phyloP scores from a whole-genome alignment of 805 yeast genomes.

The Saccharomycopsis vini region DNA sequence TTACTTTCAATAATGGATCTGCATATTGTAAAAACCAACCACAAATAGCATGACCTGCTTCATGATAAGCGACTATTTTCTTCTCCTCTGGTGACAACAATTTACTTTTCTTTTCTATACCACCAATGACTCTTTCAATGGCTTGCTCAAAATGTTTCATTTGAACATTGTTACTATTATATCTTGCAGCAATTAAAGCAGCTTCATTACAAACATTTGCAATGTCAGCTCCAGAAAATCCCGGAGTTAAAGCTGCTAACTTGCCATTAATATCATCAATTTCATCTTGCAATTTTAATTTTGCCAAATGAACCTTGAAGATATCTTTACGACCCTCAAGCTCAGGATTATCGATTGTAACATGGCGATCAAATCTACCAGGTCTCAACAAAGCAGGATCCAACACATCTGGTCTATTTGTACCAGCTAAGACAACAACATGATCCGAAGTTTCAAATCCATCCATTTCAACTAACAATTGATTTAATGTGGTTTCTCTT shows the following conservation, averaged over 20 bases:
- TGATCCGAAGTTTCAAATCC: constrained; percentile 85
- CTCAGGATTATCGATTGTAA: constrained; percentile 79
- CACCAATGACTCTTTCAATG: constrained; percentile 89
- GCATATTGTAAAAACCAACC: constrained; percentile 89
- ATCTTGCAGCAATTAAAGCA: constrained; percentile 85
- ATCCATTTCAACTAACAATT: constrained; percentile 90
- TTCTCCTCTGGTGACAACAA: constrained; percentile 75
- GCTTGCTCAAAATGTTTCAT: constrained; percentile 81
- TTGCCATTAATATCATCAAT: constrained; percentile 53
- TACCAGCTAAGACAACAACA: constrained; percentile 90
- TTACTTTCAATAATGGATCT: constrained; percentile 86
- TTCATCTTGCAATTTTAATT: constrained; percentile 41
- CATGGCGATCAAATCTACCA: constrained; percentile 89
- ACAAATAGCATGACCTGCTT: constrained; percentile 94
- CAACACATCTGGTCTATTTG: constrained; percentile 84
- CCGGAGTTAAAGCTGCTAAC: constrained; percentile 87
- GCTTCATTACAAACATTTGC: constrained; percentile 94
- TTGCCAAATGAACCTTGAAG: constrained; percentile 67
- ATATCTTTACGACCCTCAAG: constrained; percentile 83
- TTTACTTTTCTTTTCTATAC: constrained; percentile 79
- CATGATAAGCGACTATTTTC: constrained; percentile 84
- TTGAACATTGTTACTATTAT: constrained; percentile 50
- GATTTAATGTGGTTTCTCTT: constrained; percentile 88
- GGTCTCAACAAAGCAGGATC: constrained; percentile 90
- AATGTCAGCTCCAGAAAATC: constrained; percentile 93